These are phyloP conservation scores for Murraya paniculata DNA, from an alignment of 345 rosid species.

Conservation along the genomic window DNA sequence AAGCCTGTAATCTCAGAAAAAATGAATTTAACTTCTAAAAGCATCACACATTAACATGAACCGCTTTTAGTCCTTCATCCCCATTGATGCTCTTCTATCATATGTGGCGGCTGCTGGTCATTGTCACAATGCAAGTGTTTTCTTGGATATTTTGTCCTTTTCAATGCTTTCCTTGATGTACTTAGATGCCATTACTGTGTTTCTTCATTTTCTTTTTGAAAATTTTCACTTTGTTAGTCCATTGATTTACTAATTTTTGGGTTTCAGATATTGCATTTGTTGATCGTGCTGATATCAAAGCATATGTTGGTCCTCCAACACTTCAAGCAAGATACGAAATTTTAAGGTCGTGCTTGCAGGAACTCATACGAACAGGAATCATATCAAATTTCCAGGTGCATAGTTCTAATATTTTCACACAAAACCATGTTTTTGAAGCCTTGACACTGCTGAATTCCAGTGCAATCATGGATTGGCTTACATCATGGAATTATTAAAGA, in stretches of 20 bases:
- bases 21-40: neutral
- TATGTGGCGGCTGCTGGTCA: neutral
- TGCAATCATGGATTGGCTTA: neutral
- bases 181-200: neutral
- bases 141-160: neutral
- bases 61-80: neutral
- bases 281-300: constrained; percentile 96
- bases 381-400: constrained; percentile 63
- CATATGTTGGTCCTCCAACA: constrained; percentile 96
- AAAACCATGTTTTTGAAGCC: constrained; percentile 8
- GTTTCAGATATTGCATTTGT: constrained; percentile 91
- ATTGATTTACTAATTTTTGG: constrained; percentile 8
- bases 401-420: neutral
- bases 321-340: constrained; percentile 92
- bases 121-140: neutral
- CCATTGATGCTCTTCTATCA: neutral
- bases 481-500: constrained; percentile 2
- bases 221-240: neutral
- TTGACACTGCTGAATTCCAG: neutral
- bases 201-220: neutral
- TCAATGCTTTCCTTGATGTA: neutral
- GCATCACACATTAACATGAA: constrained; percentile 5
- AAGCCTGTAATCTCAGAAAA: constrained; percentile 24
- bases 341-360: constrained; percentile 80
- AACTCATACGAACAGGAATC: constrained; percentile 69